Evolutionary conservation across 1,284 basidiomycete genomes (phyloP).

Genomic region (Golubevia pallescens): DNA sequence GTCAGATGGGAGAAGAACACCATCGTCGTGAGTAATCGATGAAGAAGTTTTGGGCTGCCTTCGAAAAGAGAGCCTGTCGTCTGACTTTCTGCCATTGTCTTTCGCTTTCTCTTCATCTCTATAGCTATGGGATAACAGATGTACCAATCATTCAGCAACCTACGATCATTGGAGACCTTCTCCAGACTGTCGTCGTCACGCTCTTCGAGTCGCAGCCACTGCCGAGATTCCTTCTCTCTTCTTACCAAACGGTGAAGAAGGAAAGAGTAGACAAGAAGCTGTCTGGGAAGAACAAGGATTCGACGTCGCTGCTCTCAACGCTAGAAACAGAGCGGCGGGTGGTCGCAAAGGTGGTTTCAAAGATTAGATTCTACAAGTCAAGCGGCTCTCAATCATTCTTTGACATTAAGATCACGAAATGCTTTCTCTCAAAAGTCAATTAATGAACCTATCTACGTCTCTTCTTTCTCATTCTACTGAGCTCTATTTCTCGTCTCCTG

Average conservation of each 20-base stretch:
- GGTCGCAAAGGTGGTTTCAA: background rate
- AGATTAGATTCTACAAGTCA: background rate
- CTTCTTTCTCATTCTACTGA: too few species aligned
- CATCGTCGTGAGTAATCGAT: background rate
- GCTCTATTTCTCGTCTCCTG: too few species aligned
- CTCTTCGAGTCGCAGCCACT: slow-evolving; percentile 35
- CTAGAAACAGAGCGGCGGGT: background rate
- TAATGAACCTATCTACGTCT: too few species aligned
- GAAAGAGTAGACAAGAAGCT: slow-evolving; percentile 2
- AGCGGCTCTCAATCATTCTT: background rate
- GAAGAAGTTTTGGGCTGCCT: background rate
- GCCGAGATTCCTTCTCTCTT: slow-evolving; percentile 30
- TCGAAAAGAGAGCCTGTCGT: background rate
- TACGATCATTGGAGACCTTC: background rate
- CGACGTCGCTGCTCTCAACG: slow-evolving; percentile 1
- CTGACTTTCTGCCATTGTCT: background rate
- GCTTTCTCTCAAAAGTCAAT: too few species aligned
- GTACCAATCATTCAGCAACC: background rate
- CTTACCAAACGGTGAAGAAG: slow-evolving; percentile 1
- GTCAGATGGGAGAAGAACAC: slow-evolving; percentile 4
- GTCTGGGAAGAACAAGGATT: slow-evolving; percentile 5
- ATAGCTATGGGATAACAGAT: slow-evolving; percentile 2
- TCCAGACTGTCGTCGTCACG: slow-evolving; percentile 24
- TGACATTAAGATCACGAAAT: too few species aligned
- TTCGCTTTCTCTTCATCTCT: background rate